Evolutionary conservation across 75 land plant species (phyloP), one percentile per base, ranked within the genome.

Genomic region (Sequoiadendron giganteum): DNA sequence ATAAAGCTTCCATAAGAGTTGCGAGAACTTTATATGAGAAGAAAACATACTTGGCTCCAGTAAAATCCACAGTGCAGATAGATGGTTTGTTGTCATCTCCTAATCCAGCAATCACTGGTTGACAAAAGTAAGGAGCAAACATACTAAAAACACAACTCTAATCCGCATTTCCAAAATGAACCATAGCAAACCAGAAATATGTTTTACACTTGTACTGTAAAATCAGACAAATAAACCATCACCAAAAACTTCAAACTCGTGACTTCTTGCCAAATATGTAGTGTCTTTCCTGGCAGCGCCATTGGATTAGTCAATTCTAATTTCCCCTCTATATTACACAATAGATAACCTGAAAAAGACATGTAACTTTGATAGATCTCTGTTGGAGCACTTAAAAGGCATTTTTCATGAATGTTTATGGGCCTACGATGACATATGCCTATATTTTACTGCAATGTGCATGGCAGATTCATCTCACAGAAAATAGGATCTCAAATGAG

Each of bases 71-170:
- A 0, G 99, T 97, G 94, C 99, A 98, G 85, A 98, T 98, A 88
- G 95, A 98, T 5, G 99, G 99, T 80, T 92, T 92, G 75, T 94
- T 92, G 78, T 95, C 95, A 65, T 95, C 98, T 14, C 93, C 91
- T 68, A 98, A 88, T 45, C 99, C 99, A 88, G 98, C 99, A 92
- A 98, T 98, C 45, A 98, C 95, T 75, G 99, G 99, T 86, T 96
- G 97, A 86, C 95, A 94, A 86, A 96, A 94, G 91, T 96, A 98
- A 48, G 99, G 99, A 87, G 98, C 99, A 98, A 98, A 98, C 86
- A 98, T 98, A 89, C 47, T 76, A 76, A 25, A 43, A 85, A 77
- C n/a, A 32, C 36, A 78, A 47, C 21, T 42, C 42, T 13, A 77
- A 32, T 85, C 21, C 1, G 43, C 43, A 8, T 79, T 79, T 79